Conservation (phyloP, 345 rosid species). For the Hibiscus trionum region DNA sequence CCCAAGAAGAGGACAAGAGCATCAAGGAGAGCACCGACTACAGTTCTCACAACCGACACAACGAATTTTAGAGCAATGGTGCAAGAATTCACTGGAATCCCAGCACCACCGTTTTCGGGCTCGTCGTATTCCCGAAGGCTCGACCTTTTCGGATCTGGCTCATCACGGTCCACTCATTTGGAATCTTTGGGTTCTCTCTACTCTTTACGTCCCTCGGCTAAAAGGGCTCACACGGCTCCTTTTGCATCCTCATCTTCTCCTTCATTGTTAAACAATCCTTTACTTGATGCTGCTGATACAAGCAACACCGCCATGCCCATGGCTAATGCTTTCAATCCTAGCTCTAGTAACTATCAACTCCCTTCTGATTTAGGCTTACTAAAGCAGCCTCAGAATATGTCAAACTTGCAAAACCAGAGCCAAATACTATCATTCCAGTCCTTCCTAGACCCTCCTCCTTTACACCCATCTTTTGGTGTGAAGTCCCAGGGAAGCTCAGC, state of each 20-base stretch:
- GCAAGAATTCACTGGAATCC: neutral
- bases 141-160: neutral
- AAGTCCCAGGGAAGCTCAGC: slow-evolving; percentile 20
- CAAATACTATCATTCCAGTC: slow-evolving; percentile 30
- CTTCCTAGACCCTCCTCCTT: slow-evolving; percentile 22
- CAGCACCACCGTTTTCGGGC: neutral
- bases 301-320: neutral
- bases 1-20: slow-evolving; percentile 86
- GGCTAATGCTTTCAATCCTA: slow-evolving; percentile 18
- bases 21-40: slow-evolving; percentile 82
- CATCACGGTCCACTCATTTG: slow-evolving; percentile 11
- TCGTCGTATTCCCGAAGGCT: neutral
- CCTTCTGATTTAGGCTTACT: slow-evolving; percentile 28
- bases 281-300: neutral
- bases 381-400: slow-evolving; percentile 20
- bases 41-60: neutral
- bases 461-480: slow-evolving; percentile 18
- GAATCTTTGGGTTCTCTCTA: neutral
- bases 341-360: slow-evolving; percentile 29
- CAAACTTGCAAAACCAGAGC: slow-evolving; percentile 28
- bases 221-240: neutral
- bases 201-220: slow-evolving; percentile 2
- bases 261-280: neutral
- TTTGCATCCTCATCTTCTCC: neutral
- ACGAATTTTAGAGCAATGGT: neutral